These are phyloP conservation scores for Bondarzewia mesenterica DNA, from an alignment of 1,284 basidiomycete genomes.

Conservation along the genomic window DNA sequence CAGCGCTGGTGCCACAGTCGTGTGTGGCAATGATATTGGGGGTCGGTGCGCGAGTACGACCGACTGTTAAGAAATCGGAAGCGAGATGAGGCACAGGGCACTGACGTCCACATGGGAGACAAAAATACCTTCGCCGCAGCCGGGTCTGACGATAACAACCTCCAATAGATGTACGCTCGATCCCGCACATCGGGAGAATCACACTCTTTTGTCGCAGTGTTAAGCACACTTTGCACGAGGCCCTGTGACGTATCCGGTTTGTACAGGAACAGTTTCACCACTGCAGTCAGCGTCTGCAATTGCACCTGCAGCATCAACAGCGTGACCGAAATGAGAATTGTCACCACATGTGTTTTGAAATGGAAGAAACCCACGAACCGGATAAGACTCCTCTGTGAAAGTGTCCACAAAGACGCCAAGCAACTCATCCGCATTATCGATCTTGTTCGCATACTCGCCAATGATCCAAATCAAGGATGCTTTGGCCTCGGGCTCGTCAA, in stretches of 20 bases:
- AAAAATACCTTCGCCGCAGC: conserved; percentile 78
- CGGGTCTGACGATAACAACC: conserved; percentile 87
- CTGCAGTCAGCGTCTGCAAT: conserved; percentile 91
- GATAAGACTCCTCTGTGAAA: conserved; percentile 91
- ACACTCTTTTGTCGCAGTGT: conserved; percentile 93
- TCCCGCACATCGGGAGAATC: conserved; percentile 98
- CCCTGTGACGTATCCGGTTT: conserved; percentile 89
- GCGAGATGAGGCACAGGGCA: neutral
- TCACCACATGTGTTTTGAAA: neutral
- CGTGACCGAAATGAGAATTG: neutral
- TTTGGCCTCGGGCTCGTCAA: conserved; percentile 98
- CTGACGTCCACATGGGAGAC: neutral
- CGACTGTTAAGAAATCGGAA: conserved; percentile 38
- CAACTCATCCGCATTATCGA: conserved; percentile 93
- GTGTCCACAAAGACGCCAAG: conserved; percentile 86
- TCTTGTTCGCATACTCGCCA: conserved; percentile 95
- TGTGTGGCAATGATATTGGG: conserved; percentile 88
- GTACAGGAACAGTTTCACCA: conserved; percentile 94
- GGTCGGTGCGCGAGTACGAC: conserved; percentile 90
- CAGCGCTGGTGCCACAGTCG: conserved; percentile 84
- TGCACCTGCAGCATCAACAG: conserved; percentile 58
- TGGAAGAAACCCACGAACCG: conserved; percentile 37
- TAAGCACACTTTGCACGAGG: conserved; percentile 84
- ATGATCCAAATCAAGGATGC: conserved; percentile 98
- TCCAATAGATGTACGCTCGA: conserved; percentile 95